Evolutionary conservation across 768 basidiomycete genomes (phyloP), one percentile per base, ranked within the genome.

Genomic region (Suillus decipiens): DNA sequence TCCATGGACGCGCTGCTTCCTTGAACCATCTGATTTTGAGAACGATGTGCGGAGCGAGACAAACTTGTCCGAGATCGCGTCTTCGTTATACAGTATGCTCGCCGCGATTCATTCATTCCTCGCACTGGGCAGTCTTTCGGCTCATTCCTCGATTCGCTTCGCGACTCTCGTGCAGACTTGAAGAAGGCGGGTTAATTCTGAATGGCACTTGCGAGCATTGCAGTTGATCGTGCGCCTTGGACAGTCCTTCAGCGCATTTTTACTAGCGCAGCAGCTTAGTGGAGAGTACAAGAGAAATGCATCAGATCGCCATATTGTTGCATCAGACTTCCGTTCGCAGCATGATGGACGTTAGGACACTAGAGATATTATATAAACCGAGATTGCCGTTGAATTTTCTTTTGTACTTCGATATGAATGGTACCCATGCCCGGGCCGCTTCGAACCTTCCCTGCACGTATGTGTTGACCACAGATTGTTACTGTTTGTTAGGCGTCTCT

Each of bases 241-340:
- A 37, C 58, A 47, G 28, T 42, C 53, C 2, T 63, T 63, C n/a
- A 47, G n/a, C 28, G 62, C 57, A 3, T 43, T 63, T 45, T 45
- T 63, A 5, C 47, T 59, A 39, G 28, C 10, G 22, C 54, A 39
- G 36, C 55, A 33, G 31, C 28, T 34, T 2, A 19, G 58, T 3
- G 56, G 33, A 33, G 62, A 63, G 43, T 63, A 63, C 37, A 63
- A 50, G 19, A 45, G 62, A 47, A 50, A 50, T 39, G 58, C 58
- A 28, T 34, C 61, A 12, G 41, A 39, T 43, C 34, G 19, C 34
- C 2, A 42, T 47, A 43, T 61, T 17, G 24, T 64, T 34, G 31
- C 60, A 15, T 53, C 51, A n/a, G 33, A 10, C 33, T 34, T 53
- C 33, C 11, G 33, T 34, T 33, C 33, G 11, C 10, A 33, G 33